Conservation (phyloP, 495 filamentous ascomycete genomes). For the Aspergillus carlsbadensis region DNA sequence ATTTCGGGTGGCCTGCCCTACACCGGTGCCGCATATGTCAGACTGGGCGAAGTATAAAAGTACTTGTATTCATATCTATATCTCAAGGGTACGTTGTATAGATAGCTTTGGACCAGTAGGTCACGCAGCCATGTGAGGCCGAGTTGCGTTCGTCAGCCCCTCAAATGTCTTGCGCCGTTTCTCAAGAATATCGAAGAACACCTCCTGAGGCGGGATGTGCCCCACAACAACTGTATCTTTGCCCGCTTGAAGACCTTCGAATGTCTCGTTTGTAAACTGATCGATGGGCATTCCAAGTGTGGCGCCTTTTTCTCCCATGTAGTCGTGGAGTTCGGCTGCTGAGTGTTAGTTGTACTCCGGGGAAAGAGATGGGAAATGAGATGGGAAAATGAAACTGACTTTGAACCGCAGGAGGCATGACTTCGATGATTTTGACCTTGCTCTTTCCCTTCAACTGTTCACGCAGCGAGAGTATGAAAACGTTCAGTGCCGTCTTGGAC, state of each 20-base stretch:
- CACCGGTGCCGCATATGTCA: not conserved
- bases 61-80: no score
- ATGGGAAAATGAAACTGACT: constrained; percentile 29
- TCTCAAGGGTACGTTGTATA: no score
- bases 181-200: constrained; percentile 32
- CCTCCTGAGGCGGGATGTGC: constrained; percentile 25
- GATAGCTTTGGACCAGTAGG: no score
- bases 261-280: constrained; percentile 58
- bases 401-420: constrained; percentile 67
- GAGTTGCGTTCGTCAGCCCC: constrained; percentile 27
- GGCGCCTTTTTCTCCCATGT: constrained; percentile 36
- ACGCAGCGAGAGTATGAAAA: constrained; percentile 53
- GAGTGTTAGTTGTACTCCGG: not conserved
- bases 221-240: constrained; percentile 46
- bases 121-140: not conserved
- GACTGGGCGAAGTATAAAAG: no score
- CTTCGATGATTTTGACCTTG: constrained; percentile 59
- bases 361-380: not conserved
- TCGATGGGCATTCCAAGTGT: constrained; percentile 59
- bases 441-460: constrained; percentile 52
- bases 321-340: constrained; percentile 45
- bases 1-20: constrained; percentile 6
- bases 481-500: constrained; percentile 45
- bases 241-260: constrained; percentile 46
- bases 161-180: constrained; percentile 35